Conservation (phyloP, 2,329 filamentous ascomycete species). For the Eurotiales sp. region DNA sequence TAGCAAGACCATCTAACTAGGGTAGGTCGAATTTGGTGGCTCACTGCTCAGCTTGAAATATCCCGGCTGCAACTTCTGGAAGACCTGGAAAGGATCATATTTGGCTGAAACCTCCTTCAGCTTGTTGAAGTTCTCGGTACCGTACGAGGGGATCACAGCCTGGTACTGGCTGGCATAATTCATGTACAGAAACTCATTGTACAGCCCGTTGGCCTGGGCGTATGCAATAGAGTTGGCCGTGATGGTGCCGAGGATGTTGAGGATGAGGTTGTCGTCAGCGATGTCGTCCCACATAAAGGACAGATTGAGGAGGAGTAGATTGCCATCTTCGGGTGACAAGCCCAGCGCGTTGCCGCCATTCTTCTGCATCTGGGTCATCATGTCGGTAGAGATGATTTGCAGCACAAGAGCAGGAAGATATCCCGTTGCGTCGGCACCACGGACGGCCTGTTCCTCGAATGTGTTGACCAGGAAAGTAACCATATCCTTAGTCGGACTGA, state of each 20-base stretch:
- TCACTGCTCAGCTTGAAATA: slow-evolving; percentile 37
- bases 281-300: slow-evolving; percentile 28
- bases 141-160: slow-evolving; percentile 41
- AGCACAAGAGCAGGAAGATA: slow-evolving; percentile 26
- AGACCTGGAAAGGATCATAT: slow-evolving; percentile 40
- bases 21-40: slow-evolving; percentile 15
- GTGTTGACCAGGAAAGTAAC: slow-evolving; percentile 23
- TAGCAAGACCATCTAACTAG: not conserved
- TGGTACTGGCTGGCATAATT: slow-evolving; percentile 47
- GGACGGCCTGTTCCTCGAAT: slow-evolving; percentile 21
- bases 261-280: slow-evolving; percentile 29
- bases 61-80: slow-evolving; percentile 39
- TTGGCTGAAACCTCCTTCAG: slow-evolving; percentile 30
- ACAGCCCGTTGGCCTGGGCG: slow-evolving; percentile 27
- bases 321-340: slow-evolving; percentile 22
- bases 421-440: slow-evolving; percentile 20
- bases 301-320: slow-evolving; percentile 27
- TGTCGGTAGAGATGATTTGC: slow-evolving; percentile 32
- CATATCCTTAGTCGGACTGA: slow-evolving; percentile 27
- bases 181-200: slow-evolving; percentile 41
- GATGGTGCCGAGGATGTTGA: slow-evolving; percentile 24
- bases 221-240: slow-evolving; percentile 24
- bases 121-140: slow-evolving; percentile 30
- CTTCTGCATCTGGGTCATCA: slow-evolving; percentile 27
- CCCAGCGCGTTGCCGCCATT: slow-evolving; percentile 35